Evolutionary conservation across 768 basidiomycete genomes (phyloP).

Genomic region (Tricholoma bakamatsutake): DNA sequence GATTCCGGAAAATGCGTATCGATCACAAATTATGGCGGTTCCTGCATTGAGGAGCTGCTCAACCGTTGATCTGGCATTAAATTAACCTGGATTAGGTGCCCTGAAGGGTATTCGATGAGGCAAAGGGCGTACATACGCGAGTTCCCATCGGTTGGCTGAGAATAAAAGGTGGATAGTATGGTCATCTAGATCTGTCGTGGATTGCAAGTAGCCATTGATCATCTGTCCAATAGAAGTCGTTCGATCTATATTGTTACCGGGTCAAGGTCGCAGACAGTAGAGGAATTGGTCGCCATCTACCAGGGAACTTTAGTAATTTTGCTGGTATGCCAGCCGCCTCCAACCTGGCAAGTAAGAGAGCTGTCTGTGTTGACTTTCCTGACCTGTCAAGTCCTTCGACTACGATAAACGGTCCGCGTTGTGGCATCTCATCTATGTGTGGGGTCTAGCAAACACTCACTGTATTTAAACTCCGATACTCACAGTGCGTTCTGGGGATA

Average conservation of each 20-base stretch:
- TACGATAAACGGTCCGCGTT: slow-evolving; percentile 80
- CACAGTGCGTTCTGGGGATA: too few species aligned
- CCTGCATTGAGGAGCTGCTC: slow-evolving; percentile 52
- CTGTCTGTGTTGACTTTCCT: slow-evolving; percentile 89
- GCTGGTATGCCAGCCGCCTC: slow-evolving; percentile 39
- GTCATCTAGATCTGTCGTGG: slow-evolving; percentile 84
- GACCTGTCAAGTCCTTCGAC: slow-evolving; percentile 95
- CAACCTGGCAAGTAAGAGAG: slow-evolving; percentile 51
- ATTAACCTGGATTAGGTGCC: background rate
- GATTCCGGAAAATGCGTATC: slow-evolving; percentile 95
- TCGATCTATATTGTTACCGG: slow-evolving; percentile 50
- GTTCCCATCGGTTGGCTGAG: slow-evolving; percentile 96
- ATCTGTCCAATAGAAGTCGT: slow-evolving; percentile 87
- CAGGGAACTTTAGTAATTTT: slow-evolving; percentile 82
- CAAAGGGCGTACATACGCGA: slow-evolving; percentile 45
- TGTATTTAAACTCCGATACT: too few species aligned
- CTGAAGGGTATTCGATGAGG: background rate
- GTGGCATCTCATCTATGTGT: slow-evolving; percentile 13
- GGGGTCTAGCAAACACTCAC: too few species aligned
- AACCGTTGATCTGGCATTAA: slow-evolving; percentile 49
- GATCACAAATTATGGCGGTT: slow-evolving; percentile 78
- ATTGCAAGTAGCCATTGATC: slow-evolving; percentile 89
- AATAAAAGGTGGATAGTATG: slow-evolving; percentile 90
- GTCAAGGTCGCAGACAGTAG: background rate
- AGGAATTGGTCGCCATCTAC: slow-evolving; percentile 32